Base-by-base conservation (phyloP, 768 basidiomycete genomes). In the Kwoniella sp. region DNA sequence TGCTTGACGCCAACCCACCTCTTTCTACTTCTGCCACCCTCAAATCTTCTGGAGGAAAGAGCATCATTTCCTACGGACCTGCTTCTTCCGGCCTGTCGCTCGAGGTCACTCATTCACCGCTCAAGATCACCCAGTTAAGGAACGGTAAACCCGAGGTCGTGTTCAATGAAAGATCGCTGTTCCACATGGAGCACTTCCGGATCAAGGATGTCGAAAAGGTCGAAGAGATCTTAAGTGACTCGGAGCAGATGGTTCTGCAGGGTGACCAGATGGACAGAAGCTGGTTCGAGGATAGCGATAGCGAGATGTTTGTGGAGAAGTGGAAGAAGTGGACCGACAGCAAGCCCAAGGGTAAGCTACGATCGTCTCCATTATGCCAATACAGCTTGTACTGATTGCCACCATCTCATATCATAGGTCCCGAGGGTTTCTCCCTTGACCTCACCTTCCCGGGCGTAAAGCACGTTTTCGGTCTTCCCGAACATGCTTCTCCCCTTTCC, bases 171-270 rank as follows among this genome's bases (percentile, higher is more conserved):
- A 85, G 87, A 45, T 91, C 91, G 1, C 84, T 99, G 30, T 83
- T 99, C 68, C 94, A 98, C 72, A 94, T 99, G 95, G 96, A 99
- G 77, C 96, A 98, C 81, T 97, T 94, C 85, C 68, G 84, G 20
- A 69, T 77, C 65, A 90, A 91, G 72, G 78, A 81, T 9, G 82
- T 83, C 66, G 84, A 83, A 48, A 74, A 83, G 12, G 67, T 64
- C 5, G 65, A 64, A 45, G 74, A 73, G 34, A 64, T 75, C 15
- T 71, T 77, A 47, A 69, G 83, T 8, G 83, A 85, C 28, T 72
- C 80, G 66, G 83, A 79, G 50, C 86, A 85, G 61, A 84, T 84
- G 29, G 80, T 83, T 12, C 81, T 85, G 28, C 82, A 82, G 23
- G 83, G 69, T 3, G 67, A 61, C 37, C 34, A 37, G 41, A 55